These are phyloP conservation scores for Hymenoscyphus repandus DNA, from an alignment of 2,329 filamentous ascomycete genomes.

Conservation along the genomic window DNA sequence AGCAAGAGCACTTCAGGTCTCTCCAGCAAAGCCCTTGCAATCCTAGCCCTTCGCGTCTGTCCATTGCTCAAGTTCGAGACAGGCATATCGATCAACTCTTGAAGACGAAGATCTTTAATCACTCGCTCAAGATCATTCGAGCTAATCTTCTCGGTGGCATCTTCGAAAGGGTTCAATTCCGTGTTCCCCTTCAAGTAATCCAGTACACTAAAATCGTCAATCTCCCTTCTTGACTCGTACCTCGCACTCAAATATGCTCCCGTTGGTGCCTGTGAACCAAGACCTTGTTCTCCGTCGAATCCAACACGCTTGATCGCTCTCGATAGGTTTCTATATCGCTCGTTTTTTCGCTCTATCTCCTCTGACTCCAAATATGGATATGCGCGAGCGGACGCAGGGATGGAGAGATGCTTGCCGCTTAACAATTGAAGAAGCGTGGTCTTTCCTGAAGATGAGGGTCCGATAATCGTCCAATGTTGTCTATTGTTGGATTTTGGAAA, in stretches of 20 bases:
- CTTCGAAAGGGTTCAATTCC: constrained; percentile 67
- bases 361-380: constrained; percentile 72
- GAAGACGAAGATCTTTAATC: constrained; percentile 63
- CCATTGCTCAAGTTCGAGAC: constrained; percentile 91
- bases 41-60: constrained; percentile 79
- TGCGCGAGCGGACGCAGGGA: constrained; percentile 69
- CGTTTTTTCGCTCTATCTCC: constrained; percentile 39
- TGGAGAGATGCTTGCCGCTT: constrained; percentile 66
- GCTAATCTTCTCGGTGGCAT: constrained; percentile 45
- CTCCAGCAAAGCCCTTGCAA: constrained; percentile 77
- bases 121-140: constrained; percentile 53
- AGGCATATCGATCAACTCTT: constrained; percentile 68
- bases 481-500: constrained; percentile 32
- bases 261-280: constrained; percentile 51
- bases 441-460: constrained; percentile 71
- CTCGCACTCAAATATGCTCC: constrained; percentile 82
- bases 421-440: constrained; percentile 79
- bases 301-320: constrained; percentile 84
- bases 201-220: constrained; percentile 77
- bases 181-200: constrained; percentile 81
- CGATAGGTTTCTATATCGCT: constrained; percentile 50
- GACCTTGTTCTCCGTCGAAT: constrained; percentile 69
- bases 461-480: constrained; percentile 79
- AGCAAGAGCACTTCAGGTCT: constrained; percentile 77
- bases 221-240: constrained; percentile 83